phyloP scores from a whole-genome alignment of 345 rosid genomes.

The Trapa incisa region DNA sequence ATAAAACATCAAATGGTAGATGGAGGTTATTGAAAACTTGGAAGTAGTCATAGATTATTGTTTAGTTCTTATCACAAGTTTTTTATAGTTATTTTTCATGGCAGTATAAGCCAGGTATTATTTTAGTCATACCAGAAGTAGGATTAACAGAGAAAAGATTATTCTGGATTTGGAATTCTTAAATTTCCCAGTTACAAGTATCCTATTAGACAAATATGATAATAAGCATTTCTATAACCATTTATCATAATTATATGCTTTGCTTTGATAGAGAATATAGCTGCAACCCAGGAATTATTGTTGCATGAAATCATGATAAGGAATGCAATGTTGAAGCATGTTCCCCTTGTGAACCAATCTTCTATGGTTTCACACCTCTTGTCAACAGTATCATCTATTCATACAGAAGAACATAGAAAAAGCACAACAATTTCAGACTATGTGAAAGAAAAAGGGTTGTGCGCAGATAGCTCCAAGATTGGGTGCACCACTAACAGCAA shows the following conservation, averaged over 20 bases:
- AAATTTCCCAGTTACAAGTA: too few relatives aligned
- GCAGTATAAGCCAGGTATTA: too few relatives aligned
- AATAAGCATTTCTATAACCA: too few relatives aligned
- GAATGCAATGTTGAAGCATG: constrained; percentile 37
- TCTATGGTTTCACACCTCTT: constrained; percentile 35
- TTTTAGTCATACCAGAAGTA: too few relatives aligned
- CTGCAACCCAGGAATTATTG: constrained; percentile 30
- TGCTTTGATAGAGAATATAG: constrained; percentile 30
- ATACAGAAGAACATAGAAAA: constrained; percentile 83
- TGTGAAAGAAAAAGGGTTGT: constrained; percentile 62
- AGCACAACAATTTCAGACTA: constrained; percentile 70
- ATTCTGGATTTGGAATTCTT: too few relatives aligned
- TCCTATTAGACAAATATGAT: too few relatives aligned
- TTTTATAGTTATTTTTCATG: too few relatives aligned
- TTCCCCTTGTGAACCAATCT: constrained; percentile 56
- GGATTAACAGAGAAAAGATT: too few relatives aligned
- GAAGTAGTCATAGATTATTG: too few relatives aligned
- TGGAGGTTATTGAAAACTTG: too few relatives aligned
- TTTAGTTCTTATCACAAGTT: too few relatives aligned
- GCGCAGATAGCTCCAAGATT: constrained; percentile 95
- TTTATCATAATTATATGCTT: not conserved
- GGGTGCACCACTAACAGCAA: constrained; percentile 88
- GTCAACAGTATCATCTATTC: constrained; percentile 39
- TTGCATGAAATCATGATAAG: constrained; percentile 40
- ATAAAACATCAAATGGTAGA: too few relatives aligned